phyloP scores from a whole-genome alignment of 2,329 filamentous ascomycete species.

The Curvularia lunata region DNA sequence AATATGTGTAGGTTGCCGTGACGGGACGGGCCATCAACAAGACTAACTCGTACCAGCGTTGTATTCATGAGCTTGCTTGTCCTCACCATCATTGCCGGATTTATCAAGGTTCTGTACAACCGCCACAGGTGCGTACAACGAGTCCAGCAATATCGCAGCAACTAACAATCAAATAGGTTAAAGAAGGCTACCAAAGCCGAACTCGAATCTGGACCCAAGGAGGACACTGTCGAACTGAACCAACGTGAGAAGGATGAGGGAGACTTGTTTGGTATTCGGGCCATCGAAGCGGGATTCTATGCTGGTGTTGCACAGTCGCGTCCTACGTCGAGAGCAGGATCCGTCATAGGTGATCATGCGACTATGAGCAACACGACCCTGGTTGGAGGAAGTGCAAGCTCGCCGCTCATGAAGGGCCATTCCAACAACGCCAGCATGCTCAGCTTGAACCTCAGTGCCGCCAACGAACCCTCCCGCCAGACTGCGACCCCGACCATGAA shows the following conservation, averaged over 20 bases:
- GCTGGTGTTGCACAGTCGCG: conserved; percentile 50
- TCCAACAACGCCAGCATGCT: conserved; percentile 45
- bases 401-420: conserved; percentile 40
- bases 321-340: conserved; percentile 46
- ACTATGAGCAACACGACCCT: conserved; percentile 46
- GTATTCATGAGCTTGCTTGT: conserved; percentile 43
- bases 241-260: conserved; percentile 49
- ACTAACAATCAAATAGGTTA: conserved; percentile 33
- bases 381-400: conserved; percentile 41
- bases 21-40: neutral
- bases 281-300: conserved; percentile 52
- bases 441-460: conserved; percentile 37
- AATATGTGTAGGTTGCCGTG: conserved; percentile 40
- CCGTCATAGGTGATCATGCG: conserved; percentile 31
- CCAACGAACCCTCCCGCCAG: conserved; percentile 30
- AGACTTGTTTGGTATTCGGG: conserved; percentile 50
- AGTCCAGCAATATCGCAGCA: neutral
- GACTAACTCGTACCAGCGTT: conserved; percentile 36
- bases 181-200: conserved; percentile 39
- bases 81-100: conserved; percentile 42
- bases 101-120: conserved; percentile 45
- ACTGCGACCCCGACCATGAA: conserved; percentile 35
- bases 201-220: conserved; percentile 35
- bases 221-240: conserved; percentile 46
- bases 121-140: conserved; percentile 42